These are phyloP conservation scores for Exophiala calicioides DNA, from an alignment of 2,329 filamentous ascomycete species.

Conservation along the genomic window DNA sequence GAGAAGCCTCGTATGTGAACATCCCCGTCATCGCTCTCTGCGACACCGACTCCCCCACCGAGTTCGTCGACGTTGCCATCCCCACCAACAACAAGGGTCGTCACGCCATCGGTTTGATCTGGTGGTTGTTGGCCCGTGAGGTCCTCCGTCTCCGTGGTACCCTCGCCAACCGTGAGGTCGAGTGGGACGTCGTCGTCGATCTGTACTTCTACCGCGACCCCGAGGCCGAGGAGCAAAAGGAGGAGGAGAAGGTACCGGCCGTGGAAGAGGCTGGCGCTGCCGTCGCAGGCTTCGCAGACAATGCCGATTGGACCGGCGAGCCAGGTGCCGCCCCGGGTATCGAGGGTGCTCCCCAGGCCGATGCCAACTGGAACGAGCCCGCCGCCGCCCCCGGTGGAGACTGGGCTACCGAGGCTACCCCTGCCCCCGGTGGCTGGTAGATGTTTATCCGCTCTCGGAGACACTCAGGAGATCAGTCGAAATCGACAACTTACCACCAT, in stretches of 20 bases:
- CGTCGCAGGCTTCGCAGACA: slow-evolving; percentile 74
- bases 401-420: slow-evolving; percentile 44
- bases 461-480: too few relatives aligned
- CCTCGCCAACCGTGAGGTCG: slow-evolving; percentile 89
- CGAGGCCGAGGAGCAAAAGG: slow-evolving; percentile 98
- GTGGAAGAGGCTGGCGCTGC: slow-evolving; percentile 80
- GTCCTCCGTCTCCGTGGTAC: slow-evolving; percentile 98
- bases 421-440: slow-evolving; percentile 36
- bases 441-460: slow-evolving; percentile 27
- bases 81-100: slow-evolving; percentile 99
- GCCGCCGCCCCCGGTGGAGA: slow-evolving; percentile 56
- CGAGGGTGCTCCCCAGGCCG: slow-evolving; percentile 60
- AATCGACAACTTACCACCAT: too few relatives aligned
- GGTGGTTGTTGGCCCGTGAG: slow-evolving; percentile 99
- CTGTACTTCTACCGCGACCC: slow-evolving; percentile 99
- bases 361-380: slow-evolving; percentile 60
- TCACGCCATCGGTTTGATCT: slow-evolving; percentile 96
- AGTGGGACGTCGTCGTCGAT: slow-evolving; percentile 99
- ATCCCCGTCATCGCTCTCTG: slow-evolving; percentile 99
- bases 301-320: slow-evolving; percentile 80
- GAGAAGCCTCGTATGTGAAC: slow-evolving; percentile 99
- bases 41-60: slow-evolving; percentile 98
- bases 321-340: slow-evolving; percentile 65
- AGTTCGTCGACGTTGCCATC: slow-evolving; percentile 99
- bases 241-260: slow-evolving; percentile 80